Evolutionary conservation across 179 eudicot species (phyloP).

Genomic region (Corrigiola litoralis): DNA sequence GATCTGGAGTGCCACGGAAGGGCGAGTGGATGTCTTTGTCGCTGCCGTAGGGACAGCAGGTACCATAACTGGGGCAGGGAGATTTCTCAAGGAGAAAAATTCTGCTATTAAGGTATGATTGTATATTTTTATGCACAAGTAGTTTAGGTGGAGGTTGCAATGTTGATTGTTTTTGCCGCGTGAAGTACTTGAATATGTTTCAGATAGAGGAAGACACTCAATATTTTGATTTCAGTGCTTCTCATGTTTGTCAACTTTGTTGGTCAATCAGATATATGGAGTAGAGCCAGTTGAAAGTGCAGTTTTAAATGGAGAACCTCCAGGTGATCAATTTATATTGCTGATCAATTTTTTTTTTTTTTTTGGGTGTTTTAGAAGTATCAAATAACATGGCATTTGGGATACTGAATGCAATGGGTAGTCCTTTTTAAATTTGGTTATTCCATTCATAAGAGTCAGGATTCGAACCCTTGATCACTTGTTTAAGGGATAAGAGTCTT

Average conservation of each 20-base stretch:
- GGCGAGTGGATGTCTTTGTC: constrained; percentile 72
- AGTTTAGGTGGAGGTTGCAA: too few relatives aligned
- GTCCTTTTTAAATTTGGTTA: too few relatives aligned
- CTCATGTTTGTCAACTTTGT: background rate
- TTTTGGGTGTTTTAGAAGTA: background rate
- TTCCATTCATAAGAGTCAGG: too few relatives aligned
- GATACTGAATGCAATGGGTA: too few relatives aligned
- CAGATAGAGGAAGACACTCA: too few relatives aligned
- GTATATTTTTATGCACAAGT: background rate
- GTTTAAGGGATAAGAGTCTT: too few relatives aligned
- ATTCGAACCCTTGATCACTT: too few relatives aligned
- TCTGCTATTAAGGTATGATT: constrained; percentile 63
- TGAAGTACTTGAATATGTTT: too few relatives aligned
- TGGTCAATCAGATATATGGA: constrained; percentile 46
- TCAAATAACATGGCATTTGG: too few relatives aligned
- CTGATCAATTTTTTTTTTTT: too few relatives aligned
- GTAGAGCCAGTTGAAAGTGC: constrained; percentile 77
- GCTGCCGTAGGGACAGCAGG: constrained; percentile 89
- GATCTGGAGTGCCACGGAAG: constrained; percentile 69
- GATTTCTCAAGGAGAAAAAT: constrained; percentile 71
- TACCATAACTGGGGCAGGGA: constrained; percentile 71
- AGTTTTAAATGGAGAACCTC: constrained; percentile 58
- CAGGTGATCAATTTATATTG: constrained; percentile 45
- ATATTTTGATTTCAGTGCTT: too few relatives aligned
- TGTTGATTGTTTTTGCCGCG: too few relatives aligned